phyloP scores from a whole-genome alignment of 306 rosid genomes.

The Fragaria vesca region DNA sequence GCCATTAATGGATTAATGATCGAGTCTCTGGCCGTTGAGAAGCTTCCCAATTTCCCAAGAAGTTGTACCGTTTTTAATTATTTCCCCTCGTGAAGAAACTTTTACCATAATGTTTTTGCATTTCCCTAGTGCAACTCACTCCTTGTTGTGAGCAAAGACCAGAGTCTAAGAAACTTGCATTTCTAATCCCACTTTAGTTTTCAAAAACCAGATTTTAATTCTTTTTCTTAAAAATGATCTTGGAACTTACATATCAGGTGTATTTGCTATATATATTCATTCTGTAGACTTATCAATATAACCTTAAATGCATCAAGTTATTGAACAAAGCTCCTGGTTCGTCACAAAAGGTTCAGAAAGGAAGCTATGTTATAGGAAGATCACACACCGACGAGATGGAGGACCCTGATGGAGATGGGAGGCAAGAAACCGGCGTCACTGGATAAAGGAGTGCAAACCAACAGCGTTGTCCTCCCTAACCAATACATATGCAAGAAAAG shows the following conservation, averaged over 20 bases:
- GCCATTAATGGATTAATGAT: background rate
- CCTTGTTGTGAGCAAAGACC: background rate
- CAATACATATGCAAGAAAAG: background rate
- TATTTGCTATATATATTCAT: too few relatives aligned
- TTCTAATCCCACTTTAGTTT: background rate
- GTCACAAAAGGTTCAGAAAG: background rate
- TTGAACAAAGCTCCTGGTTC: background rate
- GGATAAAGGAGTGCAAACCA: background rate
- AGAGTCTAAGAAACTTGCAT: background rate
- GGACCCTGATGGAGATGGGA: background rate
- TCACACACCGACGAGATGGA: background rate
- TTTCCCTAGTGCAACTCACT: background rate
- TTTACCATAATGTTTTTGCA: background rate
- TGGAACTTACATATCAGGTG: background rate
- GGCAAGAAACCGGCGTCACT: background rate
- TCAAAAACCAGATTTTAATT: background rate
- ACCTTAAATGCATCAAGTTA: background rate
- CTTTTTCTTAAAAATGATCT: background rate
- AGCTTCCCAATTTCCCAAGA: constrained; percentile 3
- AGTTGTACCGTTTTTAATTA: background rate
- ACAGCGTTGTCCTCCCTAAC: background rate
- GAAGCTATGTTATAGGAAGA: background rate
- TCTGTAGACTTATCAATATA: background rate
- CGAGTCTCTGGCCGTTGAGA: background rate
- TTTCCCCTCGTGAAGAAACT: background rate